A percentile compares a stretch with the other conserved stretches of the same genome.
These are phyloP conservation scores for Kazachstania psychrophila DNA, from an alignment of 805 yeast species.

Conservation along the genomic window DNA sequence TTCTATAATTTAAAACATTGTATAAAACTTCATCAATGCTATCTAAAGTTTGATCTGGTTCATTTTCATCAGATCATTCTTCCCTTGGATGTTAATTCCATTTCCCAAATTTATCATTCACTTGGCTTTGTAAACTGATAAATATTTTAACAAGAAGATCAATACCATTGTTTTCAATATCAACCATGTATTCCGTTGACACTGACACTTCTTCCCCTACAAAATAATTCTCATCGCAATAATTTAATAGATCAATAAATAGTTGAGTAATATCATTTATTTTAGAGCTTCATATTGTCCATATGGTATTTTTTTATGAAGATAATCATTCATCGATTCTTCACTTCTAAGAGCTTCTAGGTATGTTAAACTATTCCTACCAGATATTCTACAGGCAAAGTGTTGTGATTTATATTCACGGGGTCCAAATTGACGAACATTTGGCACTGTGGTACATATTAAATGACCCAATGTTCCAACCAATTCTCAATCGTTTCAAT, in stretches of 20 bases:
- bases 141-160: slow-evolving; percentile 17
- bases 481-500: too few relatives aligned
- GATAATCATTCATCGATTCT: slow-evolving; percentile 43
- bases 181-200: slow-evolving; percentile 12
- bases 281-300: too few relatives aligned
- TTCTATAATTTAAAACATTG: slow-evolving; percentile 42
- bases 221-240: too few relatives aligned
- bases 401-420: slow-evolving; percentile 60
- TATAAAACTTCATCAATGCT: slow-evolving; percentile 20
- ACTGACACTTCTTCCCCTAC: slow-evolving; percentile 12
- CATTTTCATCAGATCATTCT: slow-evolving; percentile 18
- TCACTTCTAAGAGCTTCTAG: slow-evolving; percentile 81
- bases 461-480: too few relatives aligned
- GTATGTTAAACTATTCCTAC: slow-evolving; percentile 75
- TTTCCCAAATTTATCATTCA: slow-evolving; percentile 19
- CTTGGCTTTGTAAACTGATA: slow-evolving; percentile 17
- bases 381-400: slow-evolving; percentile 89
- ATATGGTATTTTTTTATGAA: slow-evolving; percentile 76
- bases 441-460: too few relatives aligned
- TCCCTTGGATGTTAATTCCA: slow-evolving; percentile 22
- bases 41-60: slow-evolving; percentile 6
- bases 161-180: slow-evolving; percentile 12
- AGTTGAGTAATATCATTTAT: too few relatives aligned
- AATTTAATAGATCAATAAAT: too few relatives aligned
- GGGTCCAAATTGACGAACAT: too few relatives aligned